Evolutionary conservation across 768 basidiomycete genomes (phyloP).

Genomic region (Tubosaeta sp.): DNA sequence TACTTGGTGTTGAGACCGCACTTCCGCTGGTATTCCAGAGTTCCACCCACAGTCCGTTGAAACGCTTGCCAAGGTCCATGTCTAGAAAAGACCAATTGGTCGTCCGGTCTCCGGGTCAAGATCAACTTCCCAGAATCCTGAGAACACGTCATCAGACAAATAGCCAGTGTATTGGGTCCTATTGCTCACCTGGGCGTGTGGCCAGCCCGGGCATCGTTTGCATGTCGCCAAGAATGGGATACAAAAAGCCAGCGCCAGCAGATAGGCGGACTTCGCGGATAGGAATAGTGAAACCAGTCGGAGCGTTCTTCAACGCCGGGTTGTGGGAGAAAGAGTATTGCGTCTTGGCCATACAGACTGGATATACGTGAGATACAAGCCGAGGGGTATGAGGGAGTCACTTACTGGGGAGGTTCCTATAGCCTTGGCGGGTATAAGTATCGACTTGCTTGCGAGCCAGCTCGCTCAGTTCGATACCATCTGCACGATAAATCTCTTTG

Average conservation of each 20-base stretch:
- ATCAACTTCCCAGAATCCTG: slow-evolving; percentile 88
- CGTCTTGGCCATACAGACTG: slow-evolving; percentile 97
- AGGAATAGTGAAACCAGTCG: slow-evolving; percentile 89
- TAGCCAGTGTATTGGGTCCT: background rate
- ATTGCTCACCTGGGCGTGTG: slow-evolving; percentile 71
- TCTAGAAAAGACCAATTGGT: slow-evolving; percentile 81
- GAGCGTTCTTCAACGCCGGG: slow-evolving; percentile 84
- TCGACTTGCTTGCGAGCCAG: slow-evolving; percentile 82
- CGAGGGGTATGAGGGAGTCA: slow-evolving; percentile 5
- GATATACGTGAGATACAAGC: slow-evolving; percentile 5
- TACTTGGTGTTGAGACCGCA: slow-evolving; percentile 38
- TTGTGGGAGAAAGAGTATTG: slow-evolving; percentile 98
- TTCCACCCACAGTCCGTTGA: slow-evolving; percentile 14
- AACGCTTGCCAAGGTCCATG: slow-evolving; percentile 5
- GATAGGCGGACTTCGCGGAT: slow-evolving; percentile 84
- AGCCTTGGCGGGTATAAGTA: slow-evolving; percentile 90
- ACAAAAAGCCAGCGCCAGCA: slow-evolving; percentile 94
- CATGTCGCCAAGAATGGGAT: slow-evolving; percentile 95
- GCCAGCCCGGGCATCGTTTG: slow-evolving; percentile 97
- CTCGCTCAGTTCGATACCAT: slow-evolving; percentile 83
- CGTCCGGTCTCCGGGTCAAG: slow-evolving; percentile 75
- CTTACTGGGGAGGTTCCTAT: slow-evolving; percentile 72
- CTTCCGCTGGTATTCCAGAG: slow-evolving; percentile 3
- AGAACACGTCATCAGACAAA: slow-evolving; percentile 8
- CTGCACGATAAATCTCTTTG: slow-evolving; percentile 91